phyloP scores from a whole-genome alignment of 1,284 basidiomycete species.

The Sanghuangporus weigelae region DNA sequence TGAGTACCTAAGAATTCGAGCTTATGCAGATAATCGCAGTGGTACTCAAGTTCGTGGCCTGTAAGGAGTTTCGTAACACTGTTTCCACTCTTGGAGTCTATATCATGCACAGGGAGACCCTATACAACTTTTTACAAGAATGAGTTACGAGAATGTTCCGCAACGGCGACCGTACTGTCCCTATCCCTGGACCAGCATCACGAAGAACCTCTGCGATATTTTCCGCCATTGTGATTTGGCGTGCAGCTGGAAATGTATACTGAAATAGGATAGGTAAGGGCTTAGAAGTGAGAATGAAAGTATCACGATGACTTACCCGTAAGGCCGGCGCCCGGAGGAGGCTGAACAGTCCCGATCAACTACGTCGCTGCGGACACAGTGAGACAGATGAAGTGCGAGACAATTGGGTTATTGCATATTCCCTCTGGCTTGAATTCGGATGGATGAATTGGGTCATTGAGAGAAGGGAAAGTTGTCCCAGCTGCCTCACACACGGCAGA shows the following conservation, averaged over 20 bases:
- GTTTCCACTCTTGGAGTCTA: too few relatives aligned
- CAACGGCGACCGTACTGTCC: too few relatives aligned
- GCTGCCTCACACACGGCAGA: not conserved
- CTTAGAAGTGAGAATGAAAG: too few relatives aligned
- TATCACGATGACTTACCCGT: not conserved
- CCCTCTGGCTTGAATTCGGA: constrained; percentile 4
- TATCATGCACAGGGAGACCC: too few relatives aligned
- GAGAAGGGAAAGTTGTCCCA: constrained; percentile 3
- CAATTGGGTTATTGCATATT: constrained; percentile 2
- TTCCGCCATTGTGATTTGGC: too few relatives aligned
- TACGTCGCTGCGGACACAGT: constrained; percentile 2
- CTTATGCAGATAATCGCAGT: constrained; percentile 20
- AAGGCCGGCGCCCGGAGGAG: constrained; percentile 7
- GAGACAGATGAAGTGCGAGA: not conserved
- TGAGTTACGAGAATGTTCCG: too few relatives aligned
- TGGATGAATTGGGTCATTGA: not conserved
- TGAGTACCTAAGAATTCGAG: constrained; percentile 29
- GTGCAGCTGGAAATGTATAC: too few relatives aligned
- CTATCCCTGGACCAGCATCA: too few relatives aligned
- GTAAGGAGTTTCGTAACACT: too few relatives aligned
- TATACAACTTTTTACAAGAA: too few relatives aligned
- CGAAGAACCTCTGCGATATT: too few relatives aligned
- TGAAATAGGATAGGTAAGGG: not conserved
- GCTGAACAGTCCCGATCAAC: constrained; percentile 9
- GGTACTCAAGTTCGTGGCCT: too few relatives aligned